Evolutionary conservation across 2,329 filamentous ascomycete genomes (phyloP), one percentile per base, ranked within the genome.

Genomic region (Ciborinia camelliae): DNA sequence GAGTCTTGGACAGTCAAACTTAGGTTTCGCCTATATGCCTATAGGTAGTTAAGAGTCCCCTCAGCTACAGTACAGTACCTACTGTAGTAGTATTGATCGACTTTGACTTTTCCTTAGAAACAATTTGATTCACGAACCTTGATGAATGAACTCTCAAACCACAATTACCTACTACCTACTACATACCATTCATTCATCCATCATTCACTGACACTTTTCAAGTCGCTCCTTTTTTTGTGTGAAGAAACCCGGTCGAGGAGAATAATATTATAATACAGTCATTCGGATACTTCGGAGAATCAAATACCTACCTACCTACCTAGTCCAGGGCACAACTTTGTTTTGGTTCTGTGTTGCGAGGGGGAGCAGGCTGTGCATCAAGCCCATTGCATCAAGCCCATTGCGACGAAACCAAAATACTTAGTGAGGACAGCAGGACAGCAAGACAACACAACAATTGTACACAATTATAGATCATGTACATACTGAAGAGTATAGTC

Each of bases 401-500:
- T 63, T 28, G 32, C 52, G 26, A 58, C 50, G 39, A 23, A 58
- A n/a, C n/a, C n/a, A n/a, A n/a, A n/a, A n/a, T n/a, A n/a, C n/a
- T n/a, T n/a, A n/a, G n/a, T n/a, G 37, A 45, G 18, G 41, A 37
- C n/a, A 41, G 53, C 18, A 54, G 59, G 59, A 54, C 59, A 62
- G 51, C 62, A 50, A 28, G 28, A 50, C 41, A 20, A 26, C 2
- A 30, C 32, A 53, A 20, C 41, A 53, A 53, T 41, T 45, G 48
- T 63, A 37, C 55, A 50, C 62, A 50, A n/a, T 26, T 37, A 14
- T 30, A 54, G 63, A 70, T 57, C 63, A 70, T 72, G 71, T 70
- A 69, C 65, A 65, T 71, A 62, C 66, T 72, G 62, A 66, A 45
- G 64, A 69, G 67, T 45, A 67, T 74, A 62, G 66, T 70, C 59